Percentiles rank a stretch among this genome's conserved stretches.
These are phyloP conservation scores for Chrysanthemum lavandulifolium DNA, from an alignment of 129 eudicot species.

Conservation along the genomic window DNA sequence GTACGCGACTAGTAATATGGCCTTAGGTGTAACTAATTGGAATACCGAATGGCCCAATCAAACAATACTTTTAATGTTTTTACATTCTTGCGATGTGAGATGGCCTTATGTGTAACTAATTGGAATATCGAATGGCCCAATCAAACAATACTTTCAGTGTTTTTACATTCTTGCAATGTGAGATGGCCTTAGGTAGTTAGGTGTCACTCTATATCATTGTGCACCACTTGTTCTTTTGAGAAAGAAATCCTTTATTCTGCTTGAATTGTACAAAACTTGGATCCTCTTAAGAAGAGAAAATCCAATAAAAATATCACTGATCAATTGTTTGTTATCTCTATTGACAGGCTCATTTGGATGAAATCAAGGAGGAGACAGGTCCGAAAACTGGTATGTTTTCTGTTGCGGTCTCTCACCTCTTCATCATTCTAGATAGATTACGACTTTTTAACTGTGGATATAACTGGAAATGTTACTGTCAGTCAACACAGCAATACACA, in stretches of 20 bases:
- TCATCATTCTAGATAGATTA: not conserved
- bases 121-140: too few relatives aligned
- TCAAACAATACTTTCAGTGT: not conserved
- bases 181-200: too few relatives aligned
- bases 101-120: too few relatives aligned
- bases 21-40: too few relatives aligned
- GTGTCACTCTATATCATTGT: too few relatives aligned
- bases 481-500: not conserved
- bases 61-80: not conserved
- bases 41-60: too few relatives aligned
- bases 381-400: slow-evolving; percentile 56
- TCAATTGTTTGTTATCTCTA: slow-evolving; percentile 1
- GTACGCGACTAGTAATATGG: too few relatives aligned
- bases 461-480: not conserved
- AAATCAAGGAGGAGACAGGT: slow-evolving; percentile 51
- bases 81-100: not conserved
- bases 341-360: slow-evolving; percentile 64
- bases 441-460: slow-evolving; percentile 7
- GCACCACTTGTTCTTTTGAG: not conserved
- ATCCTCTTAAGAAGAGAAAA: not conserved
- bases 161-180: slow-evolving; percentile 1
- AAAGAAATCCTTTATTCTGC: not conserved
- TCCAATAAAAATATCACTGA: slow-evolving; percentile 3
- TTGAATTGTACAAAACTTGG: not conserved
- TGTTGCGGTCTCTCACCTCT: slow-evolving; percentile 6